Conservation (phyloP, 2,329 filamentous ascomycete species). For the Cladosporium sp. region DNA sequence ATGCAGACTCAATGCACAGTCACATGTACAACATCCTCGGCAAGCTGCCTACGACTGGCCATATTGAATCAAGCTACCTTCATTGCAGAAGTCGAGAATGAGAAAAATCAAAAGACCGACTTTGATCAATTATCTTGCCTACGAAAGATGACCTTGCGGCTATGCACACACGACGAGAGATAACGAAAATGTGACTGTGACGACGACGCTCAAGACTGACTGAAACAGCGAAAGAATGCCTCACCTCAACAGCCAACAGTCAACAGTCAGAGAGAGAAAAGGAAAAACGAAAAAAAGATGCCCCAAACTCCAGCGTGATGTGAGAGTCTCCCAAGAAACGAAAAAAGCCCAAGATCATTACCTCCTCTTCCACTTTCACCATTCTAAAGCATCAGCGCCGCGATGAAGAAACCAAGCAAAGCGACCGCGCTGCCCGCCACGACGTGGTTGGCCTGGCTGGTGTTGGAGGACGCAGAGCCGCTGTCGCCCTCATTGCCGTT, state of each 20-base stretch:
- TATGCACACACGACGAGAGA: conserved; percentile 3
- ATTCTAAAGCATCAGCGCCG: conserved; percentile 31
- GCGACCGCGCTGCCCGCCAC: conserved; percentile 35
- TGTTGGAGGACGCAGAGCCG: conserved; percentile 20
- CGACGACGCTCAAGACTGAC: conserved; percentile 3
- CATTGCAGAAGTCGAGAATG: background rate
- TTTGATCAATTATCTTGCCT: conserved; percentile 3
- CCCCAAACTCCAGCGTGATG: background rate
- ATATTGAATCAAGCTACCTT: background rate
- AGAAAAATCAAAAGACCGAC: background rate
- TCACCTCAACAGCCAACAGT: too few species aligned
- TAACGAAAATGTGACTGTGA: too few species aligned
- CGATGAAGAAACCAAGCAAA: conserved; percentile 34
- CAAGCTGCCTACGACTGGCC: too few species aligned
- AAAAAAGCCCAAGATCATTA: background rate
- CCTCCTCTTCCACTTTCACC: background rate
- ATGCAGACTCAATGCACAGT: too few species aligned
- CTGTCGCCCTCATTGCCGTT: conserved; percentile 16
- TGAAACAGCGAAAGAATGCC: conserved; percentile 8
- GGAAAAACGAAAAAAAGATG: conserved; percentile 11
- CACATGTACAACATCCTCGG: too few species aligned
- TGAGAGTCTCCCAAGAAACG: background rate
- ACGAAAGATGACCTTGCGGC: background rate
- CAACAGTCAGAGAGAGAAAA: too few species aligned
- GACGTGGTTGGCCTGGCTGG: conserved; percentile 27